Conservation (phyloP, 2,329 filamentous ascomycete species). For the Pyricularia pennisetigena region DNA sequence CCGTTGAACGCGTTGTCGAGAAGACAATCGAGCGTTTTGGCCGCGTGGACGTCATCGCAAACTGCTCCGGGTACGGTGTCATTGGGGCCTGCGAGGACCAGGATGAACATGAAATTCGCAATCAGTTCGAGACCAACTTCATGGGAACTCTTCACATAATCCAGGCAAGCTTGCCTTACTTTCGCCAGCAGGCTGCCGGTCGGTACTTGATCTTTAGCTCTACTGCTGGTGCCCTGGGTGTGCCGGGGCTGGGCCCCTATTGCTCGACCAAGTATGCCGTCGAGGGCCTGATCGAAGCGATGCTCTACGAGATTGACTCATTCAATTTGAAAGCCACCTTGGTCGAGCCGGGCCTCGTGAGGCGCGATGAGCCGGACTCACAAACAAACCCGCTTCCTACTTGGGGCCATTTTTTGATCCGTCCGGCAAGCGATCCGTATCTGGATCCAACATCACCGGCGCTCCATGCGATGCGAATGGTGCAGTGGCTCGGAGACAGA, state of each 20-base stretch:
- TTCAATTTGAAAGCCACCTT: slow-evolving; percentile 93
- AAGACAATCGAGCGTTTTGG: slow-evolving; percentile 66
- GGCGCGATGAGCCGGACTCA: slow-evolving; percentile 59
- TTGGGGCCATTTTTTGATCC: slow-evolving; percentile 89
- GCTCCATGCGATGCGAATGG: slow-evolving; percentile 79
- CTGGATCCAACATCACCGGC: slow-evolving; percentile 69
- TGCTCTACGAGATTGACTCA: slow-evolving; percentile 87
- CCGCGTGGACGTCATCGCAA: slow-evolving; percentile 79
- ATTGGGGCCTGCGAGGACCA: slow-evolving; percentile 96
- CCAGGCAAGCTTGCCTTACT: slow-evolving; percentile 78
- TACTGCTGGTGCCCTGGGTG: slow-evolving; percentile 83
- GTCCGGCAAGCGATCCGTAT: slow-evolving; percentile 76
- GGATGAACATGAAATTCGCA: slow-evolving; percentile 86
- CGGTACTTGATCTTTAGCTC: slow-evolving; percentile 93
- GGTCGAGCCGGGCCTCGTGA: slow-evolving; percentile 81
- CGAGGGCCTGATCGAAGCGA: slow-evolving; percentile 88
- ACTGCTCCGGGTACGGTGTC: slow-evolving; percentile 91
- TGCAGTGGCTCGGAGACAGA: slow-evolving; percentile 88
- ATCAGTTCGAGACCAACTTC: slow-evolving; percentile 97
- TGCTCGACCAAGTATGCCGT: slow-evolving; percentile 97
- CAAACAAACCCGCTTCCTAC: slow-evolving; percentile 52
- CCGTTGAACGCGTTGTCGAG: slow-evolving; percentile 63
- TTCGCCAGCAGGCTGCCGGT: slow-evolving; percentile 64
- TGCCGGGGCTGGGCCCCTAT: slow-evolving; percentile 86
- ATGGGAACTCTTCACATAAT: slow-evolving; percentile 93